phyloP scores from a whole-genome alignment of 2,329 filamentous ascomycete genomes.

The Diplodia sapinea region DNA sequence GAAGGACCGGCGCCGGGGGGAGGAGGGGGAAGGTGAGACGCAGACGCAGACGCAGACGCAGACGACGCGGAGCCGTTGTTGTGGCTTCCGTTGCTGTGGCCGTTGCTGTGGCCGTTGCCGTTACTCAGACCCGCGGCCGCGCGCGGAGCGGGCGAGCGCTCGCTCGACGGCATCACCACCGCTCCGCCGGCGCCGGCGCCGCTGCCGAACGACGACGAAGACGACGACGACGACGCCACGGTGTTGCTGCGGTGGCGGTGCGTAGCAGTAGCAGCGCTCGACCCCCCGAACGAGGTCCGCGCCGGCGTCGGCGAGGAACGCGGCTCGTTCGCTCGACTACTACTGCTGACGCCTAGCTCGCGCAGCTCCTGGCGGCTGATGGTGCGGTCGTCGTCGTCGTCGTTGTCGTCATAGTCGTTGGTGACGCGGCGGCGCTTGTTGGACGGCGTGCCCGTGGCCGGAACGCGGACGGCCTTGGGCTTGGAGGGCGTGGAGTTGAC shows the following conservation, averaged over 20 bases:
- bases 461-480: not conserved
- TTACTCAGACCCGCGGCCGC: not conserved
- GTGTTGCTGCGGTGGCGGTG: not conserved
- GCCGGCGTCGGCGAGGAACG: not conserved
- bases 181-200: not conserved
- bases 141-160: not conserved
- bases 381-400: not conserved
- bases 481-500: not conserved
- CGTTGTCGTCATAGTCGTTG: not conserved
- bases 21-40: not conserved
- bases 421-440: not conserved
- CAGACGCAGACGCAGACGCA: not conserved
- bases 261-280: no score
- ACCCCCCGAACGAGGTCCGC: no score
- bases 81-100: no score
- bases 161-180: not conserved
- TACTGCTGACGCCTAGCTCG: not conserved
- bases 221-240: no score
- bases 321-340: no score
- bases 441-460: not conserved
- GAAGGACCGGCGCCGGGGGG: not conserved
- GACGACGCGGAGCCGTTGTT: not conserved
- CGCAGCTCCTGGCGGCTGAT: not conserved
- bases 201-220: no score
- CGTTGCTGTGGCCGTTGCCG: not conserved